phyloP scores from a whole-genome alignment of 176 grass and related monocot genomes.

The Leersia perrieri region DNA sequence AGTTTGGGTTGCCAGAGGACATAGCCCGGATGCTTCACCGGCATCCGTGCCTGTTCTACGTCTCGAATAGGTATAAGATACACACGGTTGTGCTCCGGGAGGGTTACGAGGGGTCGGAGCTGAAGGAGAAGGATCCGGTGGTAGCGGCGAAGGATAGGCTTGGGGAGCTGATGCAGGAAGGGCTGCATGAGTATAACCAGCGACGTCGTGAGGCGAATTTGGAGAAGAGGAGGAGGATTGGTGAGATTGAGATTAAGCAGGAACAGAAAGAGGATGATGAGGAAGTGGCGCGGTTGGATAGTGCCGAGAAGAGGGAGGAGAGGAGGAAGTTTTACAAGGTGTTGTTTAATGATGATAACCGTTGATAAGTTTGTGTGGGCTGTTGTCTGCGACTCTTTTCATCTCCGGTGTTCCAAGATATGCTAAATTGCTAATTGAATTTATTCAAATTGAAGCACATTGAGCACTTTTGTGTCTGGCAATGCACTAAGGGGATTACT shows the following conservation, averaged over 20 bases:
- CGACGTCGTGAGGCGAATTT: constrained; percentile 47
- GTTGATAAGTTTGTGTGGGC: constrained; percentile 10
- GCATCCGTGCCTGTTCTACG: constrained; percentile 79
- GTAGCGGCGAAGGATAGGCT: constrained; percentile 70
- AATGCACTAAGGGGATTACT: background rate
- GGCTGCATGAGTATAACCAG: constrained; percentile 79
- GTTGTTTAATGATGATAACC: constrained; percentile 51
- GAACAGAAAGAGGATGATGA: constrained; percentile 48
- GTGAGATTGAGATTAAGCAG: constrained; percentile 63
- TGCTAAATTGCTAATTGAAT: background rate
- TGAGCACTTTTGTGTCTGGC: background rate
- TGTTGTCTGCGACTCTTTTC: too few relatives aligned
- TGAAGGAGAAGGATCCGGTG: constrained; percentile 73
- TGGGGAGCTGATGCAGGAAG: constrained; percentile 91
- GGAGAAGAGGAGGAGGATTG: constrained; percentile 77
- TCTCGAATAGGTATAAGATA: constrained; percentile 84
- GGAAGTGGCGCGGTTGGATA: constrained; percentile 26
- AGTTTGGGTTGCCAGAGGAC: constrained; percentile 64
- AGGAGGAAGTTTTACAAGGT: constrained; percentile 77
- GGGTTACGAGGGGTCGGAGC: constrained; percentile 62
- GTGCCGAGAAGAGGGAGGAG: constrained; percentile 66
- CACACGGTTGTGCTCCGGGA: constrained; percentile 77
- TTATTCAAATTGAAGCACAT: background rate
- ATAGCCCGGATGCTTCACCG: constrained; percentile 54
- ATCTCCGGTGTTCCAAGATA: background rate